phyloP scores from a whole-genome alignment of 192 early-diverging fungal species.

The Entomortierella chlamydospora region DNA sequence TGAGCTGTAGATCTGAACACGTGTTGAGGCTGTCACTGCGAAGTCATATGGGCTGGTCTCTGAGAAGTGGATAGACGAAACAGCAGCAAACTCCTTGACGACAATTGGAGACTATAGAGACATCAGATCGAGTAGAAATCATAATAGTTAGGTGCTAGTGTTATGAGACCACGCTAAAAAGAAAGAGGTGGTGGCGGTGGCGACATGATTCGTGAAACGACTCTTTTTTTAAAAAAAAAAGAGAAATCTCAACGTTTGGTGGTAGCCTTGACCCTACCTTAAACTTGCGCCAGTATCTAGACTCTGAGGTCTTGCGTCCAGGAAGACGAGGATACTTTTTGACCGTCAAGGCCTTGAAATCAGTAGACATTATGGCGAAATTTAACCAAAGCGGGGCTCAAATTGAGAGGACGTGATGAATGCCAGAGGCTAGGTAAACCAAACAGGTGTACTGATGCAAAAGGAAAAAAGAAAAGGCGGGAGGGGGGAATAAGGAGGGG shows the following conservation, averaged over 20 bases:
- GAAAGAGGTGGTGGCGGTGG: neutral
- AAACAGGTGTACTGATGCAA: neutral
- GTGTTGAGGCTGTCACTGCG: slow-evolving; percentile 88
- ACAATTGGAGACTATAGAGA: slow-evolving; percentile 82
- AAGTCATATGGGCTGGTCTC: slow-evolving; percentile 87
- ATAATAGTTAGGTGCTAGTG: neutral
- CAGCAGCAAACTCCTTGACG: slow-evolving; percentile 88
- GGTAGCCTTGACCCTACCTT: slow-evolving; percentile 57
- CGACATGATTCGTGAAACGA: no score
- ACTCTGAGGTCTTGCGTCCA: slow-evolving; percentile 69
- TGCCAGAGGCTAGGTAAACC: neutral
- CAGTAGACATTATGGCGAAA: slow-evolving; percentile 44
- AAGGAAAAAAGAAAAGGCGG: neutral
- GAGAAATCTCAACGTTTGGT: neutral
- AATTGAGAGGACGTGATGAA: no score
- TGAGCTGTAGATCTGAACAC: slow-evolving; percentile 92
- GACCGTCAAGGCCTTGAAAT: slow-evolving; percentile 69
- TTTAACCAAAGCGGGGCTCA: neutral
- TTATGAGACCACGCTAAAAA: no score
- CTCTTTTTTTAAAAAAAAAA: neutral
- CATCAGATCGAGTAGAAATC: neutral
- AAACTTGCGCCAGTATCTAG: slow-evolving; percentile 83
- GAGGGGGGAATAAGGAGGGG: neutral
- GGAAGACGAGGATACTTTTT: slow-evolving; percentile 67
- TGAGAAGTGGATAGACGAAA: slow-evolving; percentile 86